A percentile compares a stretch with the other conserved stretches of the same genome.
These are phyloP conservation scores for Olyra latifolia DNA, from an alignment of 176 grass and related monocot genomes.

Conservation along the genomic window DNA sequence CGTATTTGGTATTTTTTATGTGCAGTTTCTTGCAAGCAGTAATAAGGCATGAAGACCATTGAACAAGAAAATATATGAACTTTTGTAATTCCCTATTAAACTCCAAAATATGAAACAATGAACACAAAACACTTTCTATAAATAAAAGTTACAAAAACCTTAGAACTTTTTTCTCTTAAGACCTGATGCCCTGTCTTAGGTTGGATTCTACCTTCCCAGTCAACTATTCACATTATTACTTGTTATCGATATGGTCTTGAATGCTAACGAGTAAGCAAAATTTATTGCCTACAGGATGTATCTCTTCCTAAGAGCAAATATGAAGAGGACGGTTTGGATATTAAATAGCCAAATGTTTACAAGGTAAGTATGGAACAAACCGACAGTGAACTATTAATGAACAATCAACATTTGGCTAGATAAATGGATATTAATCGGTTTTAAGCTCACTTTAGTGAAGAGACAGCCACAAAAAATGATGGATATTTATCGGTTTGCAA, in stretches of 20 bases:
- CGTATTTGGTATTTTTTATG: no score
- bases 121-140: neutral
- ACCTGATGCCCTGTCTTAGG: neutral
- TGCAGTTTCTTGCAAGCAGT: neutral
- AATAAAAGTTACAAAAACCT: neutral
- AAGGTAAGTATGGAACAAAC: no score
- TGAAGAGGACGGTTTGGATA: slow-evolving; percentile 85
- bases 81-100: neutral
- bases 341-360: no score
- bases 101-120: neutral
- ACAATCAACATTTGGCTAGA: no score
- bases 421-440: no score
- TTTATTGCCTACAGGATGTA: slow-evolving; percentile 53
- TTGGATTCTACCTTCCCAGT: neutral
- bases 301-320: slow-evolving; percentile 92
- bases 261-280: neutral
- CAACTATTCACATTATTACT: slow-evolving; percentile 4
- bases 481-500: no score
- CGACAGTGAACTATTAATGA: no score
- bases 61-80: neutral
- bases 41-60: neutral
- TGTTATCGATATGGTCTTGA: slow-evolving; percentile 6
- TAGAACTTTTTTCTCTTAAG: slow-evolving; percentile 15
- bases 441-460: no score
- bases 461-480: no score